Percentiles rank a stretch among this genome's conserved stretches.
Evolutionary conservation across 441 rosid species (phyloP).

Genomic region (Aleurites moluccanus): DNA sequence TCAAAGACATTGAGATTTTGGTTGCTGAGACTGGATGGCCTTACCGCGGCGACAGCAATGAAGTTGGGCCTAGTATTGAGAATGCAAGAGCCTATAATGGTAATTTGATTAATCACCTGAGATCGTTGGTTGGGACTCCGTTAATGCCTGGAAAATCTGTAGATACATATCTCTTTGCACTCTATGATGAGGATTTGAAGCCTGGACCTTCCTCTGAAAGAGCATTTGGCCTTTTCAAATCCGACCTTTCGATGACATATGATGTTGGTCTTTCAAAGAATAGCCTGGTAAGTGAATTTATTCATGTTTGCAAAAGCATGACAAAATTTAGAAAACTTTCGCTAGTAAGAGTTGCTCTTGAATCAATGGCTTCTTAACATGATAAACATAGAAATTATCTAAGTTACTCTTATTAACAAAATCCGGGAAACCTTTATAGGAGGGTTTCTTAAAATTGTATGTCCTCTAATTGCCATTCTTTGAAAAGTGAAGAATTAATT

Average conservation of each 20-base stretch:
- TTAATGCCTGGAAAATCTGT: constrained; percentile 93
- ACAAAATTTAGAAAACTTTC: not conserved
- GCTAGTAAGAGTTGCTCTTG: not conserved
- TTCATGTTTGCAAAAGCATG: constrained; percentile 2
- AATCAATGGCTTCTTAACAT: not conserved
- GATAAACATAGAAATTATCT: not conserved
- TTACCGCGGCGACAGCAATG: constrained; percentile 64
- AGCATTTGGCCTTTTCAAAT: constrained; percentile 75
- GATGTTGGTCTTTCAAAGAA: constrained; percentile 70
- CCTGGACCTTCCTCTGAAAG: constrained; percentile 80
- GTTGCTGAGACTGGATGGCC: constrained; percentile 99
- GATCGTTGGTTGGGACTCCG: constrained; percentile 83
- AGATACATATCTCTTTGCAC: constrained; percentile 85
- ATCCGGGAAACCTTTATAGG: not conserved
- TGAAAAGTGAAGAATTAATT: not conserved
- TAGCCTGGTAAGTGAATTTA: constrained; percentile 46
- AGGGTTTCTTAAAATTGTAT: not conserved
- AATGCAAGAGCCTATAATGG: constrained; percentile 94
- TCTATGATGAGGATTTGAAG: constrained; percentile 80
- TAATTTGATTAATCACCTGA: constrained; percentile 76
- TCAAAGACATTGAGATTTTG: constrained; percentile 68
- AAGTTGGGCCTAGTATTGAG: constrained; percentile 74
- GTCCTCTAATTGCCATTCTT: not conserved
- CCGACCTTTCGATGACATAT: constrained; percentile 71
- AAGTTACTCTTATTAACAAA: not conserved